These are phyloP conservation scores for Acanthamoeba lenticulata DNA, from an alignment of 208 protist species.

Conservation along the genomic window DNA sequence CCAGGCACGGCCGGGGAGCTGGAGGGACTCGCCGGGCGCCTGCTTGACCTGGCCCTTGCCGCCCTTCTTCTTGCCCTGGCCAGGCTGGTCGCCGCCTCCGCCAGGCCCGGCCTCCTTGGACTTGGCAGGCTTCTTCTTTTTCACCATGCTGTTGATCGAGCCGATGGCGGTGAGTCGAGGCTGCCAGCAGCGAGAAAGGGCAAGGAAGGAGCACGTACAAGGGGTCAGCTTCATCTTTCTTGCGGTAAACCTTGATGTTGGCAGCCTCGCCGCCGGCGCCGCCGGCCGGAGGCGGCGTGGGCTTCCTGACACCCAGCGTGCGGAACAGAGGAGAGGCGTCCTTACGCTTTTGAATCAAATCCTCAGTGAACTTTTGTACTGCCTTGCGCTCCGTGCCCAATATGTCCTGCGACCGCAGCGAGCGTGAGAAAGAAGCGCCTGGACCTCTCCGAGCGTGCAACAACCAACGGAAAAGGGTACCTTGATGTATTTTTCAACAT, in stretches of 20 bases:
- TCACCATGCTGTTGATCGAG: not conserved
- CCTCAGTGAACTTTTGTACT: conserved; percentile 45
- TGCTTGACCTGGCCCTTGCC: not conserved
- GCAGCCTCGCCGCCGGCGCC: not conserved
- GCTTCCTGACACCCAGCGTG: not conserved
- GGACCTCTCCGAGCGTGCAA: not conserved
- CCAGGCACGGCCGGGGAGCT: not conserved
- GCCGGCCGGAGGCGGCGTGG: not conserved
- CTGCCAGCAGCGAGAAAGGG: too few species aligned
- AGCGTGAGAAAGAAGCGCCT: not conserved
- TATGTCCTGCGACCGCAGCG: not conserved
- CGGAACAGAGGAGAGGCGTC: conserved; percentile 4
- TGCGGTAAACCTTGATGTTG: not conserved
- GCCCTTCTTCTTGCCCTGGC: not conserved
- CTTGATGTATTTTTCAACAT: not conserved
- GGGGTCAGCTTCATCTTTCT: not conserved
- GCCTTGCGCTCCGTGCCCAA: conserved; percentile 11
- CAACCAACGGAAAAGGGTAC: not conserved
- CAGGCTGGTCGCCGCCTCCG: not conserved
- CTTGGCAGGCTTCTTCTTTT: not conserved
- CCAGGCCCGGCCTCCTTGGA: not conserved
- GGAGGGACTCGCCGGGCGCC: not conserved
- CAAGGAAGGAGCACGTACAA: not conserved
- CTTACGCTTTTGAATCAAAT: not conserved
- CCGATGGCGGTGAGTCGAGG: too few species aligned